Evolutionary conservation across 129 eudicot species (phyloP), one percentile per base, ranked within the genome.

Genomic region (Silybum marianum): DNA sequence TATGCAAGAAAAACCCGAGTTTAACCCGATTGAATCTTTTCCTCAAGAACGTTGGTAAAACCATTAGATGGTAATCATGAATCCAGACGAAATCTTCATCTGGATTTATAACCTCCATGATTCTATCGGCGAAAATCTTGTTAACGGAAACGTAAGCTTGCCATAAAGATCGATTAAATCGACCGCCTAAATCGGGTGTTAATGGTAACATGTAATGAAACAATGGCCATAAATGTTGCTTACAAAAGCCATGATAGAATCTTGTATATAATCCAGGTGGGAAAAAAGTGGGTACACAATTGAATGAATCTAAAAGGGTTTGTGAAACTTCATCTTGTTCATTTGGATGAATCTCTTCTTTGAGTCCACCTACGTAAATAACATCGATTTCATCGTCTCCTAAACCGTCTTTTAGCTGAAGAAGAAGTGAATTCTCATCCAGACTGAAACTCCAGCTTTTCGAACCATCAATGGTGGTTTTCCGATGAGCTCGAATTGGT

Each of bases 61-160:
- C 91, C 93, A 90, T 90, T 2, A 92, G 90, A 80, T 92, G 97
- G 78, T 92, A 90, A 82, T 92, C 97, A 82, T 92, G 93, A 22
- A 92, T 83, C 97, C 97, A 92, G 23, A 92, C 97, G 71, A 87
- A 92, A 86, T 92, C 97, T 23, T 92, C 91, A 75, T 92, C 93
- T 0, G 97, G 97, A 38, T 88, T 92, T 48, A 92, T 90, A 76
- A 92, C 95, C 58, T 92, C 95, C 95, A 92, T 92, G 32, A 92
- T 88, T 83, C 91, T 88, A 74, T 92, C 97, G 0, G 93, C 97
- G 39, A 92, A 92, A 42, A 88, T 90, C 93, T 92, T 92, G 82
- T 92, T 92, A 9, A 90, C 97, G 0, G 97, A 92, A 0, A 92
- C 95, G 76, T 92, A 92, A 74, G 95, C 97, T 81, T 90, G 97